Percentiles rank a stretch among this genome's conserved stretches.
These are phyloP conservation scores for Suhomyces atakaporum DNA, from an alignment of 1,139 yeast species.

Conservation along the genomic window DNA sequence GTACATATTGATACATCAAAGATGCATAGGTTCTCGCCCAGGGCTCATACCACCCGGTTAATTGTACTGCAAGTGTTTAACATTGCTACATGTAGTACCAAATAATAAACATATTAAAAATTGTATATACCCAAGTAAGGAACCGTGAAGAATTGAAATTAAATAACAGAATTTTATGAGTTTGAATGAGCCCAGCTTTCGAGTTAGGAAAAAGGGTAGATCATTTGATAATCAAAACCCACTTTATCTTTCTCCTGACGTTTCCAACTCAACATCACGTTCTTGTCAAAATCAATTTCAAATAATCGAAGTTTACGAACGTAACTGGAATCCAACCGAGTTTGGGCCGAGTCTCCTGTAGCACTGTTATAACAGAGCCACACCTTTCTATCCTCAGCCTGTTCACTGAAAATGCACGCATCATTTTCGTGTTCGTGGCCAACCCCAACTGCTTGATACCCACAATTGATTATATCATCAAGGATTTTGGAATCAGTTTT, in stretches of 20 bases:
- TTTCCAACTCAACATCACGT: slow-evolving; percentile 43
- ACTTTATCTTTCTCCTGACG: slow-evolving; percentile 29
- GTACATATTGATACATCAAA: no score
- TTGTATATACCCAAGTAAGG: slow-evolving; percentile 5
- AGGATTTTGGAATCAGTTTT: slow-evolving; percentile 36
- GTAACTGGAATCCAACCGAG: slow-evolving; percentile 26
- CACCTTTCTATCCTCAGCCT: slow-evolving; percentile 19
- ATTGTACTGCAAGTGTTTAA: no score
- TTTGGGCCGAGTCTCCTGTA: slow-evolving; percentile 41
- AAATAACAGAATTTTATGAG: background rate
- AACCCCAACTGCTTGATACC: slow-evolving; percentile 49
- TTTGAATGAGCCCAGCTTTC: background rate
- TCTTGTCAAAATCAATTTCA: slow-evolving; percentile 32
- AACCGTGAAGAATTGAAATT: slow-evolving; percentile 10
- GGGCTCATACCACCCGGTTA: no score
- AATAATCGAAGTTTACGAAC: slow-evolving; percentile 40
- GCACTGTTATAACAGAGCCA: slow-evolving; percentile 47
- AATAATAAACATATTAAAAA: slow-evolving; percentile 3
- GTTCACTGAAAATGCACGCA: slow-evolving; percentile 40
- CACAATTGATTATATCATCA: slow-evolving; percentile 39
- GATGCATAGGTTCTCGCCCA: no score
- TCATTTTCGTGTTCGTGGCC: slow-evolving; percentile 61
- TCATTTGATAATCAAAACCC: slow-evolving; percentile 38
- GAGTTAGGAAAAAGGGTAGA: slow-evolving; percentile 17
- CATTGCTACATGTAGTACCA: no score